Conservation (phyloP, 371 early-diverging fungal genomes). For the Cokeromyces recurvatus region DNA sequence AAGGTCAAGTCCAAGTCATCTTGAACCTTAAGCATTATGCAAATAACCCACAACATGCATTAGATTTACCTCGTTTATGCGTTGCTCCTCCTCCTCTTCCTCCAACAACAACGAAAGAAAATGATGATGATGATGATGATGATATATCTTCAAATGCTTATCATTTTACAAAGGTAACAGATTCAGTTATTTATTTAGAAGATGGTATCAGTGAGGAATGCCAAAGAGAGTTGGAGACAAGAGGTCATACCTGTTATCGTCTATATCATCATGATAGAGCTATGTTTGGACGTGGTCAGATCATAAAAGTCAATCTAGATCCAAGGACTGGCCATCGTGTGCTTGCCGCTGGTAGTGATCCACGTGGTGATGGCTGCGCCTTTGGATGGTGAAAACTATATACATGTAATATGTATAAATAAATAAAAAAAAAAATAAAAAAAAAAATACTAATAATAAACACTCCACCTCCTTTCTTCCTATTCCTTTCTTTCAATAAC, state of each 20-base stretch:
- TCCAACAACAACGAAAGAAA: too few relatives aligned
- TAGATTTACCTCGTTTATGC: constrained; percentile 73
- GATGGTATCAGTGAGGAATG: constrained; percentile 49
- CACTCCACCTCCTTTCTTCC: too few relatives aligned
- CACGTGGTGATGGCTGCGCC: constrained; percentile 67
- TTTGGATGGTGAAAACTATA: constrained; percentile 56
- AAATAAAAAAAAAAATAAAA: too few relatives aligned
- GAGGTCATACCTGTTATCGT: constrained; percentile 56
- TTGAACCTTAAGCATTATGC: constrained; percentile 59
- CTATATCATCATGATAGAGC: constrained; percentile 34
- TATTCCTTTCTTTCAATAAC: too few relatives aligned
- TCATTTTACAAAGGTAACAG: constrained; percentile 25
- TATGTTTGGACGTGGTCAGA: constrained; percentile 77
- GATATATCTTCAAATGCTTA: constrained; percentile 30
- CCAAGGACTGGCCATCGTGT: constrained; percentile 41
- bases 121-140: too few relatives aligned
- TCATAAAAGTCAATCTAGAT: constrained; percentile 41
- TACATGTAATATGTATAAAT: too few relatives aligned
- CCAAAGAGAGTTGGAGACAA: constrained; percentile 37
- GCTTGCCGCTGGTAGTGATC: constrained; percentile 64
- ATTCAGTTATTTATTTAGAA: constrained; percentile 56
- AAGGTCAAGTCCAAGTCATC: constrained; percentile 81
- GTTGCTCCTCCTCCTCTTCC: constrained; percentile 30
- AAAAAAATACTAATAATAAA: too few relatives aligned
- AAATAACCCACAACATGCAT: constrained; percentile 61